A percentile compares a stretch with the other conserved stretches of the same genome.
Conservation (phyloP, 257 asterid genomes). For the Vinca minor region DNA sequence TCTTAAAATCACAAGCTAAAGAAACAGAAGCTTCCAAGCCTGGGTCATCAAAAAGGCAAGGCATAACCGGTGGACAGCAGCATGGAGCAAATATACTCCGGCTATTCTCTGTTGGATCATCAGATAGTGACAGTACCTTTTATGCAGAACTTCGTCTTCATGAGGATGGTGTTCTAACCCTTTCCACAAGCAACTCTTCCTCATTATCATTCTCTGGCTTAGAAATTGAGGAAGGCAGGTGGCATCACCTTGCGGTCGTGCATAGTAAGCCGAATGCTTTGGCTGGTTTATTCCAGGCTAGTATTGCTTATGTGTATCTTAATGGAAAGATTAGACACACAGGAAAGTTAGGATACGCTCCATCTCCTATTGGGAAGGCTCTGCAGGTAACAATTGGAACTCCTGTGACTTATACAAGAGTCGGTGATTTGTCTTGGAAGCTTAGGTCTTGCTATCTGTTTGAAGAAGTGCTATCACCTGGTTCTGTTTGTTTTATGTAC, state of each 20-base stretch:
- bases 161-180: slow-evolving; percentile 84
- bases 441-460: slow-evolving; percentile 93
- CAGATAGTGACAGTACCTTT: slow-evolving; percentile 56
- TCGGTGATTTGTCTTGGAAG: slow-evolving; percentile 83
- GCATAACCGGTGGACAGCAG: slow-evolving; percentile 41
- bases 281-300: slow-evolving; percentile 97
- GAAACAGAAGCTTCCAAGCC: slow-evolving; percentile 56
- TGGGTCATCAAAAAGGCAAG: slow-evolving; percentile 48
- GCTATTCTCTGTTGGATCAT: slow-evolving; percentile 84
- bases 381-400: slow-evolving; percentile 95
- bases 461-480: slow-evolving; percentile 97
- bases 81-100: slow-evolving; percentile 57
- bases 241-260: slow-evolving; percentile 99
- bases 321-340: slow-evolving; percentile 91
- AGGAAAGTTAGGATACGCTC: slow-evolving; percentile 94
- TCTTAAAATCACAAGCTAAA: slow-evolving; percentile 54
- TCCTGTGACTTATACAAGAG: slow-evolving; percentile 66
- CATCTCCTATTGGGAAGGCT: slow-evolving; percentile 87
- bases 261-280: slow-evolving; percentile 99
- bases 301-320: slow-evolving; percentile 88
- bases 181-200: slow-evolving; percentile 89
- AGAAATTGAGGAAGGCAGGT: slow-evolving; percentile 95
- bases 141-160: slow-evolving; percentile 82
- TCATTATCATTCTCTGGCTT: slow-evolving; percentile 78
- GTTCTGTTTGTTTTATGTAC: slow-evolving; percentile 93